phyloP scores from a whole-genome alignment of 1,284 basidiomycete species.

The Xerocomus nothofagi region DNA sequence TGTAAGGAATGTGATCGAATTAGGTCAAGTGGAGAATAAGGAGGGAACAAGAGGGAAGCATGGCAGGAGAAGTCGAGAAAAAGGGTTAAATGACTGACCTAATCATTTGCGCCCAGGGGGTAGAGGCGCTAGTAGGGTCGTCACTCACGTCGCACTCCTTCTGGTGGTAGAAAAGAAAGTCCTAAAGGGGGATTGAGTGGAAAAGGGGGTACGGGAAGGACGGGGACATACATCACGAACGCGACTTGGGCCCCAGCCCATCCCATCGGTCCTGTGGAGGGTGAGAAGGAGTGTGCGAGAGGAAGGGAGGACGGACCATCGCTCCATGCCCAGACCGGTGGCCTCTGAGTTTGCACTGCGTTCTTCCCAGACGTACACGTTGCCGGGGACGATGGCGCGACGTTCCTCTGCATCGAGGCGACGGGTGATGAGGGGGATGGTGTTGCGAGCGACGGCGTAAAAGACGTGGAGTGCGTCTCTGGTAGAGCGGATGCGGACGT shows the following conservation, averaged over 20 bases:
- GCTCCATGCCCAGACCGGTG: constrained; percentile 77
- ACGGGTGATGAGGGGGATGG: constrained; percentile 71
- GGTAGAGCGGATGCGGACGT: constrained; percentile 72
- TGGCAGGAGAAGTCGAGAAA: constrained; percentile 3
- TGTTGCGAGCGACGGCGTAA: constrained; percentile 65
- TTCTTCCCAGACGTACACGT: constrained; percentile 85
- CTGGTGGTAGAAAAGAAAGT: constrained; percentile 81
- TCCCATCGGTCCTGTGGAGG: constrained; percentile 71
- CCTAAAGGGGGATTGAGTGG: constrained; percentile 41
- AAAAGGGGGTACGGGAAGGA: not conserved
- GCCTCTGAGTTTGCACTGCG: constrained; percentile 74
- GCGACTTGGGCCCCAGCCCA: constrained; percentile 79
- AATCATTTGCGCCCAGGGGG: constrained; percentile 75
- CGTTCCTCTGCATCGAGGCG: constrained; percentile 77
- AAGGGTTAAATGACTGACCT: constrained; percentile 42
- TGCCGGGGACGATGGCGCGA: constrained; percentile 62
- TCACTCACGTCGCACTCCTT: constrained; percentile 69
- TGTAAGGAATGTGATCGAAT: constrained; percentile 24
- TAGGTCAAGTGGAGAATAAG: constrained; percentile 9
- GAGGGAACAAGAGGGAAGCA: constrained; percentile 9
- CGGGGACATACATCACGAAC: constrained; percentile 64
- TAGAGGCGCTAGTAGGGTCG: constrained; percentile 60
- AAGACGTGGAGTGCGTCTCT: constrained; percentile 78
- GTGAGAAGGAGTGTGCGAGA: not conserved
- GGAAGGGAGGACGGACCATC: constrained; percentile 52